Percentiles rank a stretch among this genome's conserved stretches.
These are phyloP conservation scores for Lachnellula hyalina DNA, from an alignment of 2,329 filamentous ascomycete genomes.

Conservation along the genomic window DNA sequence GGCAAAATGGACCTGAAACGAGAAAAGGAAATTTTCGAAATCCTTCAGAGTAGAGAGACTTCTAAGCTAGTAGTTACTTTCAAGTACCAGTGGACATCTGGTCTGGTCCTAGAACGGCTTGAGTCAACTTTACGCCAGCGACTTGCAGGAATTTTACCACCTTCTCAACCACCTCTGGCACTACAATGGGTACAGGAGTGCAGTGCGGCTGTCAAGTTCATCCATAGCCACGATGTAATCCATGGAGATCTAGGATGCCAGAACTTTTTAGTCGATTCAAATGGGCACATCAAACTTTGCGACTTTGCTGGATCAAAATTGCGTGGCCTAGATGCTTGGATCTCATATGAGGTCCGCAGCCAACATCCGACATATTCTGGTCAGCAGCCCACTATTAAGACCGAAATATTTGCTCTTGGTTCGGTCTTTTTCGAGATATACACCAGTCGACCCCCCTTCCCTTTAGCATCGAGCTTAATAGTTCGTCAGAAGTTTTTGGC, in stretches of 20 bases:
- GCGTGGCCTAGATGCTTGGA: background rate
- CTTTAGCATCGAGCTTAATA: no score
- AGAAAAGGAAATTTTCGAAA: background rate
- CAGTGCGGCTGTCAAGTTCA: background rate
- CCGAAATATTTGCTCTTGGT: slow-evolving; percentile 8
- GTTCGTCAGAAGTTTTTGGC: no score
- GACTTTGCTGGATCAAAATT: slow-evolving; percentile 11
- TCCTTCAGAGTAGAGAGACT: background rate
- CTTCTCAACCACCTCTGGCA: background rate
- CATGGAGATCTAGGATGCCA: slow-evolving; percentile 13
- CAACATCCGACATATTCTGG: slow-evolving; percentile 3
- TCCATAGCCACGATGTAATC: slow-evolving; percentile 4
- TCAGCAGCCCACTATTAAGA: slow-evolving; percentile 1
- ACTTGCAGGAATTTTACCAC: background rate
- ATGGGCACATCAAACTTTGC: slow-evolving; percentile 5
- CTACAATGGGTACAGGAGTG: background rate
- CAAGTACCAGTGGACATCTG: background rate
- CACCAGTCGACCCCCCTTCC: no score
- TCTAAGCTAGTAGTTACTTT: slow-evolving; percentile 1
- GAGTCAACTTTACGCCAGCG: background rate
- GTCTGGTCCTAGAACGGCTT: slow-evolving; percentile 3
- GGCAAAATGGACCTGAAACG: background rate
- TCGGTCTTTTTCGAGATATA: no score
- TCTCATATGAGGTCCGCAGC: slow-evolving; percentile 6
- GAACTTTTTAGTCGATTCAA: slow-evolving; percentile 1